These are phyloP conservation scores for Taiozyma sp. DNA, from an alignment of 1,139 yeast genomes.

Conservation along the genomic window DNA sequence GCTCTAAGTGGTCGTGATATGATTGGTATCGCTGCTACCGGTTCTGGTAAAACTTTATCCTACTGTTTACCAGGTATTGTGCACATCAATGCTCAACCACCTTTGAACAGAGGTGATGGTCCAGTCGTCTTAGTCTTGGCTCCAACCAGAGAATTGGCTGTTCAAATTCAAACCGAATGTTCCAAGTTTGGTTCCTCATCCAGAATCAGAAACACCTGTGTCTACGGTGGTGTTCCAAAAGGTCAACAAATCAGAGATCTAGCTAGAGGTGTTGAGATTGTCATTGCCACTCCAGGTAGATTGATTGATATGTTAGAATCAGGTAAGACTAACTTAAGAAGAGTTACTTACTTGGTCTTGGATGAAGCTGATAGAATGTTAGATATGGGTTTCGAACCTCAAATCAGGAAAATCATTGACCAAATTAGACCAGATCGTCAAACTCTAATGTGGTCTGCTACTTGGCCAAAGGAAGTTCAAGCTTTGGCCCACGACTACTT, in stretches of 20 bases:
- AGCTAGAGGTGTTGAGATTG: slow-evolving; percentile 91
- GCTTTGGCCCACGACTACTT: slow-evolving; percentile 87
- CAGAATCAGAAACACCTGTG: slow-evolving; percentile 94
- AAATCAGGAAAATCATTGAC: slow-evolving; percentile 89
- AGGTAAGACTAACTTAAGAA: slow-evolving; percentile 90
- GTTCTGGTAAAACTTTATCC: slow-evolving; percentile 97
- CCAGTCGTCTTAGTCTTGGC: slow-evolving; percentile 95
- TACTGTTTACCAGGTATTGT: slow-evolving; percentile 96
- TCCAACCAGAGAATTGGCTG: slow-evolving; percentile 98
- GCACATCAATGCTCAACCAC: slow-evolving; percentile 97
- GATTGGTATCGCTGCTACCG: slow-evolving; percentile 98
- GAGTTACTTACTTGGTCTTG: slow-evolving; percentile 93
- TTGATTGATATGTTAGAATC: slow-evolving; percentile 95
- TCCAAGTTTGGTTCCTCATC: slow-evolving; percentile 90
- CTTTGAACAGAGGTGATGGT: slow-evolving; percentile 90
- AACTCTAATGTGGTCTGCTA: slow-evolving; percentile 99
- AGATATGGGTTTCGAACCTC: slow-evolving; percentile 98
- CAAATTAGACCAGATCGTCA: slow-evolving; percentile 97
- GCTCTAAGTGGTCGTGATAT: slow-evolving; percentile 97
- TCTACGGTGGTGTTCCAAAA: slow-evolving; percentile 98
- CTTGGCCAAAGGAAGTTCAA: slow-evolving; percentile 99
- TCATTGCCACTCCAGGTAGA: slow-evolving; percentile 98
- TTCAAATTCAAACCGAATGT: slow-evolving; percentile 94
- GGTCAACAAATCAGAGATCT: slow-evolving; percentile 97
- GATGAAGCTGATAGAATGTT: slow-evolving; percentile 97